Evolutionary conservation across 768 basidiomycete species (phyloP).

Genomic region (Suillus spraguei): DNA sequence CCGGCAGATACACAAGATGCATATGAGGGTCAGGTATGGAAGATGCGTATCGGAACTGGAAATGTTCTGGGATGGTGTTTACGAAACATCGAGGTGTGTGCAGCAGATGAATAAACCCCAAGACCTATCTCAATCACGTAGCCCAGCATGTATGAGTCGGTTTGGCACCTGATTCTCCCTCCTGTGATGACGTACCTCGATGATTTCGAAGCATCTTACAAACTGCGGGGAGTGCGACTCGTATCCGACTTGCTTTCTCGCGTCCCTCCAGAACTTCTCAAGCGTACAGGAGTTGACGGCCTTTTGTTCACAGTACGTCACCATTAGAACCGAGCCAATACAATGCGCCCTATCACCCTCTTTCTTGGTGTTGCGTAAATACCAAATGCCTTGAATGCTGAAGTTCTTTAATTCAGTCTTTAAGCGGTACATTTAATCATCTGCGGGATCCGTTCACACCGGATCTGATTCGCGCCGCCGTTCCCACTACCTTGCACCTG

Average conservation of each 20-base stretch:
- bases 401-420: conserved; percentile 46
- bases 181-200: conserved; percentile 81
- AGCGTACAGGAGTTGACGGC: conserved; percentile 72
- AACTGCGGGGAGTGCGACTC: conserved; percentile 61
- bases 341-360: conserved; percentile 8
- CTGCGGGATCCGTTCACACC: conserved; percentile 65
- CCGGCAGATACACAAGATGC: conserved; percentile 73
- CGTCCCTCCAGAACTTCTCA: conserved; percentile 60
- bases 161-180: conserved; percentile 80
- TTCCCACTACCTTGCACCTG: conserved; percentile 51
- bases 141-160: conserved; percentile 58
- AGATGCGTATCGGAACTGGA: conserved; percentile 56
- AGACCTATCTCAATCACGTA: conserved; percentile 28
- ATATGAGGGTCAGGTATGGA: conserved; percentile 77
- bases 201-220: conserved; percentile 72
- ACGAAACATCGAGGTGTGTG: conserved; percentile 54
- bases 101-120: conserved; percentile 1
- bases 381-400: background rate
- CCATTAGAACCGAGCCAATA: background rate
- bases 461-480: conserved; percentile 52
- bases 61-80: conserved; percentile 71
- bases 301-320: conserved; percentile 62
- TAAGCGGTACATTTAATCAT: conserved; percentile 59
- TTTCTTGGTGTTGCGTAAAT: conserved; percentile 1
- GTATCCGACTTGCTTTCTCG: conserved; percentile 56